Evolutionary conservation across 805 yeast species (phyloP), one percentile per base, ranked within the genome.

Genomic region (Maudiozyma barnettii): DNA sequence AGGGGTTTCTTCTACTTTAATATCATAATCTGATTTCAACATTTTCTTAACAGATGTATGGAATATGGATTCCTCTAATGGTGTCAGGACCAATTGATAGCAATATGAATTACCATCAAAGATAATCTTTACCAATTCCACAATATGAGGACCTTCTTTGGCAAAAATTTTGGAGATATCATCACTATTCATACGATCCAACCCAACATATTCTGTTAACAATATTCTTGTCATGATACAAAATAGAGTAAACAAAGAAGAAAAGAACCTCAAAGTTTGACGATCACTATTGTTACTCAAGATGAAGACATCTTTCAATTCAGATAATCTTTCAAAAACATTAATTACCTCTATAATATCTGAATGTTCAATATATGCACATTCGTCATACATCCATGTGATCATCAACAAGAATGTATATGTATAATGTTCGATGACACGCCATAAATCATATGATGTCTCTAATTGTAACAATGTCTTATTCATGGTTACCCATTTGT

Each of bases 91-190:
- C 21, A 51, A 47, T 29, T 53, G 54, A 45, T 54, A 63, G n/a
- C 52, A 36, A 14, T 47, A 49, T 1, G 65, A 60, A 16, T 60
- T 56, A 9, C 58, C 56, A 47, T 60, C 56, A 19, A 63, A 40
- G 3, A 59, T 41, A n/a, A 48, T 44, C 4, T 49, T 47, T 1
- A 52, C 49, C 8, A 54, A 39, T 14, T 50, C 51, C 2, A 45
- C 48, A 9, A 56, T 40, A 19, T 51, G 54, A 1, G 91, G 87
- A 52, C 85, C 71, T 58, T 78, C 82, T 20, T 41, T 19, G 3
- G 7, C 18, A n/a, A 42, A 45, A 5, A 30, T 41, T 13, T 40
- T 22, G 40, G 29, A 41, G 41, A 39, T 26, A 16, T 31, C 33
- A 16, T 40, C 35, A 23, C 33, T 26, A 18, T 23, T 40, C 35